Evolutionary conservation across 1,284 basidiomycete genomes (phyloP).

Genomic region (Phylloporus sp.): DNA sequence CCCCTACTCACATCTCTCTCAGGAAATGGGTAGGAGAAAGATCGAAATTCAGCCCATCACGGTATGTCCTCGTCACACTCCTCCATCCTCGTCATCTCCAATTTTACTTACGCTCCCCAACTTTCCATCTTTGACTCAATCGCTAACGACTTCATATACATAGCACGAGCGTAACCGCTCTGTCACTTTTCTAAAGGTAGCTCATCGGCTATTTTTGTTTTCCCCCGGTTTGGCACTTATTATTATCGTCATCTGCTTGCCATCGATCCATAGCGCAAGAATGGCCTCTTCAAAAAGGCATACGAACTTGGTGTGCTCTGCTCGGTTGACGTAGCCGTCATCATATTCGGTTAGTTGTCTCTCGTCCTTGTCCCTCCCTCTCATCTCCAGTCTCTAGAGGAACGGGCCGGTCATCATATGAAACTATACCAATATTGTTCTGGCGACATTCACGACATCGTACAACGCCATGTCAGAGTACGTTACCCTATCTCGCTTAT

Average conservation of each 20-base stretch:
- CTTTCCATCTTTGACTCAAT: constrained; percentile 36
- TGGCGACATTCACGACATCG: constrained; percentile 54
- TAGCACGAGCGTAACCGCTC: constrained; percentile 91
- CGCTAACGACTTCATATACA: constrained; percentile 37
- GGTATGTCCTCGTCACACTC: constrained; percentile 47
- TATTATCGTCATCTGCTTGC: constrained; percentile 42
- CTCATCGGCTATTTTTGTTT: constrained; percentile 53
- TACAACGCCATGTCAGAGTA: constrained; percentile 53
- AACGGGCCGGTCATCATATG: constrained; percentile 55
- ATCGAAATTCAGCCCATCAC: constrained; percentile 89
- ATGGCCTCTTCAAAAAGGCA: constrained; percentile 90
- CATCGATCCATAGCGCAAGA: constrained; percentile 65
- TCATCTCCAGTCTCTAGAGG: constrained; percentile 41
- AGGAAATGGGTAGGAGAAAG: constrained; percentile 82
- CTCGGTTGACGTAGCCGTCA: constrained; percentile 61
- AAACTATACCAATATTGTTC: constrained; percentile 71
- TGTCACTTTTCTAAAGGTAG: constrained; percentile 89
- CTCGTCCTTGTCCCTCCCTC: neutral
- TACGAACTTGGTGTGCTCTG: constrained; percentile 84
- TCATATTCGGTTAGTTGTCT: constrained; percentile 55
- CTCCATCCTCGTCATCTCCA: constrained; percentile 26
- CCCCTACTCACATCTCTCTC: constrained; percentile 12
- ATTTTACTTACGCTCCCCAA: constrained; percentile 29
- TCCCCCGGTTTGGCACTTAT: constrained; percentile 48
- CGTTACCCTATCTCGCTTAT: constrained; percentile 17